Percentiles rank a stretch among this genome's conserved stretches.
Evolutionary conservation across 148 eudicot genomes (phyloP).

Genomic region (Cornus controversa): DNA sequence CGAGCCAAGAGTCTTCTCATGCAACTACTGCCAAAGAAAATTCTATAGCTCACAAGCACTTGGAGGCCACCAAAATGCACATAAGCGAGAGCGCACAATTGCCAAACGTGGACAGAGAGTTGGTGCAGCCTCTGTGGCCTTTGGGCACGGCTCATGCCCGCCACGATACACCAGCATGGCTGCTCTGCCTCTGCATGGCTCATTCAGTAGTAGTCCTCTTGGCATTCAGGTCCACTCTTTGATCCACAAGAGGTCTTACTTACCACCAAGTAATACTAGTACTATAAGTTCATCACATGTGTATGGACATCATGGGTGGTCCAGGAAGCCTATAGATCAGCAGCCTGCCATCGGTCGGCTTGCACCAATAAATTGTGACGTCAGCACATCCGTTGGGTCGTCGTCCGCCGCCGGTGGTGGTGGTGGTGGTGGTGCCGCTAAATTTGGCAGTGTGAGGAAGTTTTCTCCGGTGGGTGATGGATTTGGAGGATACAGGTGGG

Average conservation of each 20-base stretch:
- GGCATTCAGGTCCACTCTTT: conserved; percentile 50
- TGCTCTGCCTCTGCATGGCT: conserved; percentile 44
- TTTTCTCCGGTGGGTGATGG: conserved; percentile 32
- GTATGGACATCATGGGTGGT: conserved; percentile 42
- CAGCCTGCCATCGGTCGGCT: conserved; percentile 55
- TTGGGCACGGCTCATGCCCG: not conserved
- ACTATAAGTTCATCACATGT: conserved; percentile 6
- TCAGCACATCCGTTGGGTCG: conserved; percentile 4
- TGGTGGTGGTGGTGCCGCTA: conserved; percentile 44
- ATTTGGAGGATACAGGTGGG: conserved; percentile 30
- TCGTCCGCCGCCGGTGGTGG: conserved; percentile 27
- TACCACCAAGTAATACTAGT: not conserved
- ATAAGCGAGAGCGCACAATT: conserved; percentile 69
- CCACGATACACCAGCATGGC: conserved; percentile 32
- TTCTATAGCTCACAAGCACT: conserved; percentile 92
- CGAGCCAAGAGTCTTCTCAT: conserved; percentile 69
- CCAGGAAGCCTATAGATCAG: conserved; percentile 55
- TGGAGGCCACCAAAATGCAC: conserved; percentile 96
- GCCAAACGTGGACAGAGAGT: conserved; percentile 37
- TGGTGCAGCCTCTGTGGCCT: not conserved
- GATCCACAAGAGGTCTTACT: conserved; percentile 30
- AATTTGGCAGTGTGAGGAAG: conserved; percentile 42
- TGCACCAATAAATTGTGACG: conserved; percentile 19
- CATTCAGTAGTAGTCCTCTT: conserved; percentile 30
- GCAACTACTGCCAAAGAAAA: conserved; percentile 85